Conservation (phyloP, 2,329 filamentous ascomycete genomes). For the Byssochlamys sp. region DNA sequence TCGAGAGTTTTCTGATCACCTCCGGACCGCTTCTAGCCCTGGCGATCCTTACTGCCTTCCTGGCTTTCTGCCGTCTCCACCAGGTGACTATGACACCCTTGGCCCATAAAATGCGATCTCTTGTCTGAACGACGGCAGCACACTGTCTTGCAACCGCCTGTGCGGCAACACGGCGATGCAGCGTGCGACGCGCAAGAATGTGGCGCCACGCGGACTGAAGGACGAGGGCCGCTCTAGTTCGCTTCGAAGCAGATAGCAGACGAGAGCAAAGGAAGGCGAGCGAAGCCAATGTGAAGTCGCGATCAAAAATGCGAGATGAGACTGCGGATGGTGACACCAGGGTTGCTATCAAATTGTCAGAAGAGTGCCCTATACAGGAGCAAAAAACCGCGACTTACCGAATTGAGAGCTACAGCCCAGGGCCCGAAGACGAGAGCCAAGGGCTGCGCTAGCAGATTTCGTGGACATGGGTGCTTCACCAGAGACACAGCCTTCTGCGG, state of each 20-base stretch:
- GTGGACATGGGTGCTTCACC: background rate
- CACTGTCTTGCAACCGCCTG: conserved; percentile 29
- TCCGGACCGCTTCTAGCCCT: background rate
- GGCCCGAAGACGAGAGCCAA: conserved; percentile 25
- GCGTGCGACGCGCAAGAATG: conserved; percentile 10
- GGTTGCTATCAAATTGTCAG: conserved; percentile 30
- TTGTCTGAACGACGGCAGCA: conserved; percentile 36
- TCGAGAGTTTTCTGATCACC: background rate
- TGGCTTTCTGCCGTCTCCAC: conserved; percentile 20
- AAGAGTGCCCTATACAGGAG: background rate
- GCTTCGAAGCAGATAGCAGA: conserved; percentile 43
- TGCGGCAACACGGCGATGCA: conserved; percentile 13
- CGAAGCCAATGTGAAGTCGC: conserved; percentile 46
- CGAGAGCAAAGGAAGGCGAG: conserved; percentile 53
- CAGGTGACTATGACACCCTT: conserved; percentile 24
- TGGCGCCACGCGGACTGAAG: conserved; percentile 46
- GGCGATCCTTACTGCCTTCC: conserved; percentile 6
- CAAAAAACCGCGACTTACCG: conserved; percentile 20
- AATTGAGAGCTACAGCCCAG: conserved; percentile 37
- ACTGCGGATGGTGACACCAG: conserved; percentile 29
- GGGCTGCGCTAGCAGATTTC: conserved; percentile 3
- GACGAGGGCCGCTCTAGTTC: conserved; percentile 41
- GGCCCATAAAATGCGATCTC: conserved; percentile 34
- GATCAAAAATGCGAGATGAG: conserved; percentile 39
- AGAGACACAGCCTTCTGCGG: background rate